phyloP scores from a whole-genome alignment of 2,329 filamentous ascomycete species.

The Cryphonectria radicalis region DNA sequence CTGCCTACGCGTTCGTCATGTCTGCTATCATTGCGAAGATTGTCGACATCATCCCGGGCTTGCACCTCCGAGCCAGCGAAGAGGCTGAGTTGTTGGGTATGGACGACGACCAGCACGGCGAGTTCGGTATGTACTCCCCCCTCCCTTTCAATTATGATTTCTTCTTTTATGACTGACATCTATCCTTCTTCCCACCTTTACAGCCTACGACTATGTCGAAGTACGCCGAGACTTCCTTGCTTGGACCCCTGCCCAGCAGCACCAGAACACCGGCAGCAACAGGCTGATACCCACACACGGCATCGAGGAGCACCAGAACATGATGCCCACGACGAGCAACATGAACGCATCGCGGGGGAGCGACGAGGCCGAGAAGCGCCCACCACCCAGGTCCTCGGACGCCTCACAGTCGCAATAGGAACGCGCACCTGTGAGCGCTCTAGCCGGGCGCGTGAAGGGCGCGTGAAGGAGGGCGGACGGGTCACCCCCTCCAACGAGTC shows the following conservation, averaged over 20 bases:
- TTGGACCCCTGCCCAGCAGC: slow-evolving; percentile 77
- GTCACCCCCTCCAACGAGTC: background rate
- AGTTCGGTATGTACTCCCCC: slow-evolving; percentile 60
- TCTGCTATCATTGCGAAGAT: slow-evolving; percentile 73
- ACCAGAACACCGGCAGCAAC: slow-evolving; percentile 63
- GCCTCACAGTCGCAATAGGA: slow-evolving; percentile 14
- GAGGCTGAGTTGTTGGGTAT: slow-evolving; percentile 85
- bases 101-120: slow-evolving; percentile 88
- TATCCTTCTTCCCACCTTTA: no score
- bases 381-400: slow-evolving; percentile 24
- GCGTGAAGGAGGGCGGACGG: background rate
- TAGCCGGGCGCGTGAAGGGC: background rate
- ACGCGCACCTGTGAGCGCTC: background rate
- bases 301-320: slow-evolving; percentile 70
- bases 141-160: background rate
- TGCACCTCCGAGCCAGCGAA: slow-evolving; percentile 78
- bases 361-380: slow-evolving; percentile 26
- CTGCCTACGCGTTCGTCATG: slow-evolving; percentile 72
- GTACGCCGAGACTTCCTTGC: slow-evolving; percentile 84
- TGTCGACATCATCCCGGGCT: slow-evolving; percentile 76
- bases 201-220: slow-evolving; percentile 83
- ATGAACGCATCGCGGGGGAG: slow-evolving; percentile 24
- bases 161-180: background rate
- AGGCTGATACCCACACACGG: slow-evolving; percentile 71
- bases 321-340: slow-evolving; percentile 39